Evolutionary conservation across 2,329 filamentous ascomycete genomes (phyloP).

Genomic region (Aspergillus sp.): DNA sequence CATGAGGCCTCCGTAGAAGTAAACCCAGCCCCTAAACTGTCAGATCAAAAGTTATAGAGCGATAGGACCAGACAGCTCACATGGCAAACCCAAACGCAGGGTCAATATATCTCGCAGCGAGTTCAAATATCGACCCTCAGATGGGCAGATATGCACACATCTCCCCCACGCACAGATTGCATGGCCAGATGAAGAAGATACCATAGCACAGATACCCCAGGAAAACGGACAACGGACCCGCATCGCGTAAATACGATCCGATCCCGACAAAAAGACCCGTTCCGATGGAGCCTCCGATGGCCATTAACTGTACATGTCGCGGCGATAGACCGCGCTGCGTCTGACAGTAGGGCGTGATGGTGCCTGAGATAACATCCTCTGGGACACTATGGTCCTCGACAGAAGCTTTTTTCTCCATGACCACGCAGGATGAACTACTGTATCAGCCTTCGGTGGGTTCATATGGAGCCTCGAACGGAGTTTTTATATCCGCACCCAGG

Average conservation of each 20-base stretch:
- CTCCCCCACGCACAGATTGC: slow-evolving; percentile 31
- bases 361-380: slow-evolving; percentile 16
- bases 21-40: slow-evolving; percentile 40
- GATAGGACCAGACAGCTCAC: slow-evolving; percentile 8
- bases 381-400: slow-evolving; percentile 10
- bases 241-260: slow-evolving; percentile 31
- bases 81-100: slow-evolving; percentile 46
- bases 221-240: slow-evolving; percentile 35
- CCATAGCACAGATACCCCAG: slow-evolving; percentile 38
- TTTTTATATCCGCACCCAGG: not conserved
- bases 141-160: slow-evolving; percentile 38
- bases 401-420: slow-evolving; percentile 24
- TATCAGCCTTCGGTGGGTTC: no score
- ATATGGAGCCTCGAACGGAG: no score
- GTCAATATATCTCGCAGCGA: slow-evolving; percentile 51
- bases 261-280: slow-evolving; percentile 38
- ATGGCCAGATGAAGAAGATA: slow-evolving; percentile 32
- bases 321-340: slow-evolving; percentile 38
- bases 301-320: slow-evolving; percentile 43
- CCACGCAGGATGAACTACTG: no score
- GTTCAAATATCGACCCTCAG: slow-evolving; percentile 47
- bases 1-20: slow-evolving; percentile 47
- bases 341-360: slow-evolving; percentile 13
- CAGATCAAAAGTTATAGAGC: not conserved
- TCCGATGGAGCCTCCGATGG: slow-evolving; percentile 40